Base-by-base conservation (phyloP, 768 basidiomycete genomes). In the Hortiboletus flavorubellus region DNA sequence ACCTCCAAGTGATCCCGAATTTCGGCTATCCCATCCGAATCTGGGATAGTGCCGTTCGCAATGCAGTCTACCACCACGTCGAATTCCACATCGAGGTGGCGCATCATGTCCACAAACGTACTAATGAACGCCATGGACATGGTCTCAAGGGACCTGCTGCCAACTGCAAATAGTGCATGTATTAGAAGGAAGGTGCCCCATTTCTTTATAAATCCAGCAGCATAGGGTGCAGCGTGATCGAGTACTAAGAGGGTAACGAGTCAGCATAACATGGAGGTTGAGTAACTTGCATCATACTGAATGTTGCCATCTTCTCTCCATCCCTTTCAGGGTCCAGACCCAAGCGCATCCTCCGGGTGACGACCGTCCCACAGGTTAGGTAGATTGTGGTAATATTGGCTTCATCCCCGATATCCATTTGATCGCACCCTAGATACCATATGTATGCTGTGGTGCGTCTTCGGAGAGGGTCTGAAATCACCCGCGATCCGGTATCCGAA, bases 141-240 rank as follows among this genome's bases (percentile, higher is more conserved):
- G 4, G 23, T 18, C 42, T 55, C 53, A 16, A 62, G 34, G 30
- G 46, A 40, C 42, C 15, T 51, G 46, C 42, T 57, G 5, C 38
- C 21, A 12, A 61, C 12, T 1, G 55, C 44, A 26, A 26, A 26
- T 5, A 26, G 26, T 26, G 26, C 26, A 26, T 26, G 26, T 26
- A 26, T 26, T 4, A 26, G 26, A 49, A 61, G 60, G 23, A 61
- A 61, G 39, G 59, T 43, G 9, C 54, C 29, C 54, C 59, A 61
- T 43, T 49, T 56, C 40, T 23, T 29, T 18, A 57, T 43, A 33
- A 57, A 61, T 14, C 35, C 30, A 0, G 43, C 31, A 1, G 59
- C 60, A 37, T 49, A 53, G 0, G 51, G 54, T 8, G 59, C 59
- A 18, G 51, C 14, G 23, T 53, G 49, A 35, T 56, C 49, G 14